Conservation (phyloP, 768 basidiomycete genomes). For the Lactarius akahatsu region DNA sequence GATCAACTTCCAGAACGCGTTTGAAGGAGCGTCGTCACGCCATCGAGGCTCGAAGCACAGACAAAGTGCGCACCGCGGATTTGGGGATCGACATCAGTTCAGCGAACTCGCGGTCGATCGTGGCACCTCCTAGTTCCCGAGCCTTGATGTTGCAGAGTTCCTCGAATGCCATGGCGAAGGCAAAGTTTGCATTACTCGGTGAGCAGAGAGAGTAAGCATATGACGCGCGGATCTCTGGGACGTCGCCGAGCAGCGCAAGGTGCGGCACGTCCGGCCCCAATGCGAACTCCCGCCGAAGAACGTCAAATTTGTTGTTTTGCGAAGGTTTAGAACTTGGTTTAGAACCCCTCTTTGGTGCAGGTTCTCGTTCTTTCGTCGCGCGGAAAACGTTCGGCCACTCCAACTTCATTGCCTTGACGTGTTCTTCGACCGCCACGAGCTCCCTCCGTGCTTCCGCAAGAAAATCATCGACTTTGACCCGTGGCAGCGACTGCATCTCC, state of each 20-base stretch:
- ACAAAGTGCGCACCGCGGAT: slow-evolving; percentile 19
- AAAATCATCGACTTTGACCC: slow-evolving; percentile 29
- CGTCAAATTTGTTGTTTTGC: not conserved
- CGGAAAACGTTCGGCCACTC: slow-evolving; percentile 23
- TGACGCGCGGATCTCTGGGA: slow-evolving; percentile 23
- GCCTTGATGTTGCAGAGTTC: slow-evolving; percentile 26
- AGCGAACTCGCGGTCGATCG: slow-evolving; percentile 20
- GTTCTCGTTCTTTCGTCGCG: not conserved
- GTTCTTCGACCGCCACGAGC: slow-evolving; percentile 40
- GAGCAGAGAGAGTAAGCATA: slow-evolving; percentile 15
- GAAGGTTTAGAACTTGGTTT: not conserved
- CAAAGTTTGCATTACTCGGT: not conserved
- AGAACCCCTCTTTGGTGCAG: not conserved
- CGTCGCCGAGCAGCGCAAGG: slow-evolving; percentile 17
- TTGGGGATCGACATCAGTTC: slow-evolving; percentile 41
- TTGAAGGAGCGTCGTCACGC: not conserved
- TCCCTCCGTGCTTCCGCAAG: slow-evolving; percentile 35
- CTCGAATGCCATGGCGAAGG: slow-evolving; percentile 20
- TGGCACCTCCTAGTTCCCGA: slow-evolving; percentile 6
- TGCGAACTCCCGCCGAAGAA: slow-evolving; percentile 10
- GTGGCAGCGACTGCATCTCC: slow-evolving; percentile 9
- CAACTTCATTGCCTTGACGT: slow-evolving; percentile 37
- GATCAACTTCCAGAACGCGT: not conserved
- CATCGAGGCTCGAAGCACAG: slow-evolving; percentile 1
- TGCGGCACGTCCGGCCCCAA: slow-evolving; percentile 17